These are phyloP conservation scores for Ashbya aceris DNA, from an alignment of 1,139 yeast species.

Conservation along the genomic window DNA sequence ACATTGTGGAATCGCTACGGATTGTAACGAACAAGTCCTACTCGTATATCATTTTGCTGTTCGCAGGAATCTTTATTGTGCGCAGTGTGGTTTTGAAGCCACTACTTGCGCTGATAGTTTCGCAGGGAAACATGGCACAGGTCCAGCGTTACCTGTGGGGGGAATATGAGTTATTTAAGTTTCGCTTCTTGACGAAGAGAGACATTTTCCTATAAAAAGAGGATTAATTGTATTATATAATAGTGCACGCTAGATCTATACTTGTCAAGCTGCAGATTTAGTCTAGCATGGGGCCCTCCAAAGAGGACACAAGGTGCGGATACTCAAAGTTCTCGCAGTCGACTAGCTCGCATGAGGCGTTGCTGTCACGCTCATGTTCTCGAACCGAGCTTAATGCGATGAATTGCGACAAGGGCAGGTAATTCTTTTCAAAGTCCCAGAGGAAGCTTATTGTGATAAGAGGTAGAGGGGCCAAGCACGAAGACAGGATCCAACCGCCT, in stretches of 20 bases:
- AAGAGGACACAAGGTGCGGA: slow-evolving; percentile 55
- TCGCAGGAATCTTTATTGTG: slow-evolving; percentile 19
- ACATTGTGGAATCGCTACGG: slow-evolving; percentile 56
- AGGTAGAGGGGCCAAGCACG: slow-evolving; percentile 68
- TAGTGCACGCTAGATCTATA: not conserved
- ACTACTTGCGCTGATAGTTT: slow-evolving; percentile 19
- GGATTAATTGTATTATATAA: not conserved
- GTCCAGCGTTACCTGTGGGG: slow-evolving; percentile 4
- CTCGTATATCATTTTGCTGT: slow-evolving; percentile 27
- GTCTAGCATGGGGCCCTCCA: slow-evolving; percentile 58
- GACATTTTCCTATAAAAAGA: slow-evolving; percentile 4
- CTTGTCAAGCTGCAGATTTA: not conserved
- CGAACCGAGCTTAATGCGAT: slow-evolving; percentile 72
- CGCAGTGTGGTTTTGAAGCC: slow-evolving; percentile 24
- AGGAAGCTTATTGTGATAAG: slow-evolving; percentile 54
- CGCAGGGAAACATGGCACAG: slow-evolving; percentile 11
- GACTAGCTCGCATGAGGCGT: slow-evolving; percentile 34
- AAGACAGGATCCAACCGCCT: slow-evolving; percentile 66
- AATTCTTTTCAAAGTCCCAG: slow-evolving; percentile 76
- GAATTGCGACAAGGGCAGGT: slow-evolving; percentile 70
- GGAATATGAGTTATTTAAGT: slow-evolving; percentile 7
- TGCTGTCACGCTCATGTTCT: slow-evolving; percentile 28
- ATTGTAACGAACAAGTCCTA: slow-evolving; percentile 44
- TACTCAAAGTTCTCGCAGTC: slow-evolving; percentile 55
- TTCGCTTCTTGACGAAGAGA: slow-evolving; percentile 4